These are phyloP conservation scores for Phytopythium aichiense DNA, from an alignment of 352 stramenopile species.

Conservation along the genomic window DNA sequence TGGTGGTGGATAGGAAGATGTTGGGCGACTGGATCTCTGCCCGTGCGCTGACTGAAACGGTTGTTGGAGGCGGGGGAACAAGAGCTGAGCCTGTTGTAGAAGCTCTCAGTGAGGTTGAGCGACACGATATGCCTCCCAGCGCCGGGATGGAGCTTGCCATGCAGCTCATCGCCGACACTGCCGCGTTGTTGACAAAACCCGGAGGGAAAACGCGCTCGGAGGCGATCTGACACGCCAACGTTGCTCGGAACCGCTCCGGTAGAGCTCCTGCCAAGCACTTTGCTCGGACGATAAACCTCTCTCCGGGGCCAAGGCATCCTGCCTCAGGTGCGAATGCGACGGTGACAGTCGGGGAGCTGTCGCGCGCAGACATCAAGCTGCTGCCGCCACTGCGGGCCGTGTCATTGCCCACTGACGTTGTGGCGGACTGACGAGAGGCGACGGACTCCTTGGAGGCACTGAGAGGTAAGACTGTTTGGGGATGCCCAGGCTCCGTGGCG, in stretches of 20 bases:
- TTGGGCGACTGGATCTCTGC: conserved; percentile 77
- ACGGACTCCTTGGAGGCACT: conserved; percentile 53
- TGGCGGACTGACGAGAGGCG: conserved; percentile 28
- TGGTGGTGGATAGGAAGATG: conserved; percentile 56
- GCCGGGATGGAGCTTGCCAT: not conserved
- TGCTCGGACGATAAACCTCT: conserved; percentile 32
- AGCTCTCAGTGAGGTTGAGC: not conserved
- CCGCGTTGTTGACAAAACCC: not conserved
- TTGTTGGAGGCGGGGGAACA: not conserved
- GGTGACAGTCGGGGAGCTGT: conserved; percentile 36
- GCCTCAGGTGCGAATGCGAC: conserved; percentile 46
- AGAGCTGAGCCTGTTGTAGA: not conserved
- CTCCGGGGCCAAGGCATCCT: conserved; percentile 35
- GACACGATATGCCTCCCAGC: not conserved
- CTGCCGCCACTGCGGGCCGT: conserved; percentile 29
- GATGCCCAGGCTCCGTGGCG: not conserved
- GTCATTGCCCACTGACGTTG: conserved; percentile 32
- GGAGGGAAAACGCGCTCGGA: conserved; percentile 22
- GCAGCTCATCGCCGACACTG: not conserved
- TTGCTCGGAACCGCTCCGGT: conserved; percentile 57
- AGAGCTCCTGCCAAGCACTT: conserved; percentile 50
- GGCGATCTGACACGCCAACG: conserved; percentile 35
- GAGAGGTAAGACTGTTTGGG: conserved; percentile 12
- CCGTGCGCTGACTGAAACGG: conserved; percentile 38
- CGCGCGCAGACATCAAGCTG: conserved; percentile 37